A percentile compares a stretch with the other conserved stretches of the same genome.
Evolutionary conservation across 2,329 filamentous ascomycete species (phyloP).

Genomic region (Hypoxylon sp.): DNA sequence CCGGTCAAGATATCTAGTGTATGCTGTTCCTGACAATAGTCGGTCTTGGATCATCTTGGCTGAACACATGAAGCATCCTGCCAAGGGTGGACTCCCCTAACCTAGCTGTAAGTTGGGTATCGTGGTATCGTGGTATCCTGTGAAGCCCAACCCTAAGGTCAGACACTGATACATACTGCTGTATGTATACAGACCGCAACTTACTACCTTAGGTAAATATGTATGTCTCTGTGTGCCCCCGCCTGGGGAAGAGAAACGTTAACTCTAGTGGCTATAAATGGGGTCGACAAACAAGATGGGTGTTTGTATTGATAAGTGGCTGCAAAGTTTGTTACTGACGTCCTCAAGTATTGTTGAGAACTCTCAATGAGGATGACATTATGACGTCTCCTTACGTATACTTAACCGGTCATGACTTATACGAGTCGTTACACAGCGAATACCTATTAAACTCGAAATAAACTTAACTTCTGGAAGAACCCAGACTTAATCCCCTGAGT

Average conservation of each 20-base stretch:
- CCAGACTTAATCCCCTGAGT: constrained; percentile 13
- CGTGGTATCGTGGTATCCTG: neutral
- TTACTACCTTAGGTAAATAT: constrained; percentile 5
- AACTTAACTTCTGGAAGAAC: constrained; percentile 8
- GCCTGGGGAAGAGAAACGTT: neutral
- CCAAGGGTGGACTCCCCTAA: constrained; percentile 31
- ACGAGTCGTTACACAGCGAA: constrained; percentile 20
- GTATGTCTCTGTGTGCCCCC: constrained; percentile 8
- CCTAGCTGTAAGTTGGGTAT: constrained; percentile 37
- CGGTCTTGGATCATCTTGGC: constrained; percentile 36
- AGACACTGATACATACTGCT: constrained; percentile 21
- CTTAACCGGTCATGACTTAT: neutral
- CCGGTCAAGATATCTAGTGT: constrained; percentile 6
- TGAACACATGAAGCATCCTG: constrained; percentile 31
- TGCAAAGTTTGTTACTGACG: constrained; percentile 4
- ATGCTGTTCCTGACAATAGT: constrained; percentile 31
- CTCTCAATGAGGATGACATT: constrained; percentile 13
- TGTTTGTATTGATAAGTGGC: neutral
- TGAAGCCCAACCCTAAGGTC: constrained; percentile 33
- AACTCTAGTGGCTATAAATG: neutral
- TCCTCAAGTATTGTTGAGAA: constrained; percentile 5
- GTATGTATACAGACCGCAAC: constrained; percentile 23
- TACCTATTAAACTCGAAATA: neutral
- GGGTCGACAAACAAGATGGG: constrained; percentile 4
- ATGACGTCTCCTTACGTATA: constrained; percentile 26